A percentile compares a stretch with the other conserved stretches of the same genome.
phyloP scores from a whole-genome alignment of 2,329 filamentous ascomycete genomes.

The Colletotrichum sp. region DNA sequence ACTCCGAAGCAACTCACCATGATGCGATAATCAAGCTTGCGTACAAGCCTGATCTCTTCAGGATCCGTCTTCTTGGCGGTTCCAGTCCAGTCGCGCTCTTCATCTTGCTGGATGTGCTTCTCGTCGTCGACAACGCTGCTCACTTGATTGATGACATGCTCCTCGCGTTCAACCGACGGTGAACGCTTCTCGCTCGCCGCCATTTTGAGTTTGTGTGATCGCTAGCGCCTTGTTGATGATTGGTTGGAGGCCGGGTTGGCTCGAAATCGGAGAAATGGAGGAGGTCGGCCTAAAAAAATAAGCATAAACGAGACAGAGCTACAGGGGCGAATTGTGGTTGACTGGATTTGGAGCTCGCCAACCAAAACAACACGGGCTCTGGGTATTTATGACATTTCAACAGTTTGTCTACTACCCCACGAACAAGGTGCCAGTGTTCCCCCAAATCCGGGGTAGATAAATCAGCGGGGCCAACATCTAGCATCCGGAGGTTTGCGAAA shows the following conservation, averaged over 20 bases:
- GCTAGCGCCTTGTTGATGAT: background rate
- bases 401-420: background rate
- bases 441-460: conserved; percentile 13
- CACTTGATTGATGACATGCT: conserved; percentile 15
- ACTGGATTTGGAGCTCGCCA: background rate
- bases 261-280: background rate
- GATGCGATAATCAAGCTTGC: conserved; percentile 45
- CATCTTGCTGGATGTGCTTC: conserved; percentile 25
- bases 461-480: conserved; percentile 11
- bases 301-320: conserved; percentile 3
- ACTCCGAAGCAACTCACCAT: conserved; percentile 35
- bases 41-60: conserved; percentile 42
- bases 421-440: background rate
- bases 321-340: background rate
- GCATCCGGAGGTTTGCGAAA: background rate
- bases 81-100: conserved; percentile 40
- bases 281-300: background rate
- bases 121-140: conserved; percentile 11
- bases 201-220: background rate
- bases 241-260: background rate
- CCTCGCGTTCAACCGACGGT: conserved; percentile 10
- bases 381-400: conserved; percentile 11
- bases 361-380: background rate
- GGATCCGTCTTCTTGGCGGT: conserved; percentile 42
- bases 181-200: conserved; percentile 10